Evolutionary conservation across 2,329 filamentous ascomycete genomes (phyloP).

Genomic region (Ophiostoma sp.): DNA sequence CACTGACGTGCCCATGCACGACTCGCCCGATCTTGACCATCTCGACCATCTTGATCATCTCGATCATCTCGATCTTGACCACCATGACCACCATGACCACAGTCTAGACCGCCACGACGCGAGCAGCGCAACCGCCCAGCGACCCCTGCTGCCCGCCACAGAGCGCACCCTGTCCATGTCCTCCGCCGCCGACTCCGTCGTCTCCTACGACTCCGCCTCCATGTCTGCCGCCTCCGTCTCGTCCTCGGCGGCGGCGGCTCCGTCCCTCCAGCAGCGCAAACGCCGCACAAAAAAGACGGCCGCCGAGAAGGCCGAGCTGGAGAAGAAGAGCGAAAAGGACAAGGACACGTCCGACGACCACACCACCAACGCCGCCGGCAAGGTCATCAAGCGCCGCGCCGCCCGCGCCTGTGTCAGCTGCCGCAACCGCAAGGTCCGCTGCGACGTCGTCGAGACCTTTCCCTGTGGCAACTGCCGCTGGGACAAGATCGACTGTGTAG

Average conservation of each 20-base stretch:
- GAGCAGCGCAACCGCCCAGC: not conserved
- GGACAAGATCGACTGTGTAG: constrained; percentile 71
- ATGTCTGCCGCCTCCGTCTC: constrained; percentile 15
- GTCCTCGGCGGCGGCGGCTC: not conserved
- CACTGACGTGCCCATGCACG: constrained; percentile 24
- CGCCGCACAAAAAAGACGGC: constrained; percentile 25
- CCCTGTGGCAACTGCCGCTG: constrained; percentile 84
- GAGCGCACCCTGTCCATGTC: constrained; percentile 12
- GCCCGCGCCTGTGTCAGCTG: constrained; percentile 87
- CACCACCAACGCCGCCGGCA: constrained; percentile 39
- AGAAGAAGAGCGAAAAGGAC: constrained; percentile 15
- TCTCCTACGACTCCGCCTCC: constrained; percentile 15
- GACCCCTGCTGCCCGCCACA: constrained; percentile 21
- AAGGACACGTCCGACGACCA: constrained; percentile 23
- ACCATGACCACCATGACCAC: not conserved
- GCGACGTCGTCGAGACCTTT: constrained; percentile 84
- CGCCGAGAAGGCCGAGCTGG: constrained; percentile 21
- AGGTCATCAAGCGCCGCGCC: constrained; percentile 71
- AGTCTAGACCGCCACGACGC: not conserved
- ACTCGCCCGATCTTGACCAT: not conserved
- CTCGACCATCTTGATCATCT: constrained; percentile 24
- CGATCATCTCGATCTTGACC: constrained; percentile 21
- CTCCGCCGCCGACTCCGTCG: constrained; percentile 5
- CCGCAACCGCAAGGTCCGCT: constrained; percentile 82
- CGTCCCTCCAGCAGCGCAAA: constrained; percentile 22